Conservation (phyloP, 768 basidiomycete species). For the Trametes gibbosa region DNA sequence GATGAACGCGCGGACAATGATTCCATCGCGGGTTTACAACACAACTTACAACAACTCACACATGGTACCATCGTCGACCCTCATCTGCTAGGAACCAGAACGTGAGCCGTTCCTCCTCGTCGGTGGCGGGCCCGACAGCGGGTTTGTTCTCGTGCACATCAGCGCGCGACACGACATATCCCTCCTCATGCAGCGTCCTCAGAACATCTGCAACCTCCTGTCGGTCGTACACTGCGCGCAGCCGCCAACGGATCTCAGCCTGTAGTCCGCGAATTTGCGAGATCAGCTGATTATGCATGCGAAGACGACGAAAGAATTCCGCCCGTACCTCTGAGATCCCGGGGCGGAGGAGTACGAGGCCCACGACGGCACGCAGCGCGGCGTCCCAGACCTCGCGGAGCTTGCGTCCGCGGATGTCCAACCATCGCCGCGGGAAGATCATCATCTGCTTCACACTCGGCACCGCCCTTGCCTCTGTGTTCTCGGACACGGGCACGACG, state of each 20-base stretch:
- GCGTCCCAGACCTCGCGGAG: constrained; percentile 67
- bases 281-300: not conserved
- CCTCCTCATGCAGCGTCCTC: constrained; percentile 49
- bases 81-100: constrained; percentile 54
- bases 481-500: constrained; percentile 32
- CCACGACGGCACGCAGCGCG: constrained; percentile 66
- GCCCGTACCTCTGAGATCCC: constrained; percentile 64
- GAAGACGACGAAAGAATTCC: not conserved
- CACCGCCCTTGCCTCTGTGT: not conserved
- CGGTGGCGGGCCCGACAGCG: constrained; percentile 39
- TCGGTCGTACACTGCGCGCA: constrained; percentile 70
- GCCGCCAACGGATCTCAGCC: constrained; percentile 70
- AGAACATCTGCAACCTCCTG: constrained; percentile 71
- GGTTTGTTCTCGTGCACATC: constrained; percentile 21
- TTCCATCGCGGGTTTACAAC: too few species aligned
- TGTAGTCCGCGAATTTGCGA: constrained; percentile 32
- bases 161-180: constrained; percentile 40
- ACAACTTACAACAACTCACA: constrained; percentile 32
- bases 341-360: constrained; percentile 64
- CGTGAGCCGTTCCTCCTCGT: constrained; percentile 47
- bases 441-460: constrained; percentile 31
- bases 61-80: constrained; percentile 64
- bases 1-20: not conserved
- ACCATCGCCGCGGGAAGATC: constrained; percentile 71
- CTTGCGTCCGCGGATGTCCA: constrained; percentile 64